Evolutionary conservation across 768 basidiomycete species (phyloP).

Genomic region (Amanita exitialis): DNA sequence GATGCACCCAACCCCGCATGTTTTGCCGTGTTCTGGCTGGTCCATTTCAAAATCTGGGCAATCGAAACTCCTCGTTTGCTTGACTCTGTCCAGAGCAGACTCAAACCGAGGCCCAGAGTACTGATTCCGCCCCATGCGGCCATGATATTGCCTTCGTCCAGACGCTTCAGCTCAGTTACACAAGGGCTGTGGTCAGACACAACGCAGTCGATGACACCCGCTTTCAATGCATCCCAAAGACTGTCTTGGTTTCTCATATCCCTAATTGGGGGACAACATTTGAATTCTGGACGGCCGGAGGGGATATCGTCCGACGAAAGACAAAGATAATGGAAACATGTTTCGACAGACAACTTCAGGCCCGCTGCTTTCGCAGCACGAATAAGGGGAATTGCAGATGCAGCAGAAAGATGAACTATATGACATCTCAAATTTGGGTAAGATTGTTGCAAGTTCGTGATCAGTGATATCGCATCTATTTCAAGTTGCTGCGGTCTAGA

Average conservation of each 20-base stretch:
- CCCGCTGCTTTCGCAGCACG: slow-evolving; percentile 56
- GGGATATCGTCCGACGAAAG: slow-evolving; percentile 68
- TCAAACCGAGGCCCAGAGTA: slow-evolving; percentile 82
- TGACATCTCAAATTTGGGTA: slow-evolving; percentile 74
- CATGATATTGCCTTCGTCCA: slow-evolving; percentile 76
- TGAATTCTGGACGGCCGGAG: slow-evolving; percentile 73
- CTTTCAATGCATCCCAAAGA: slow-evolving; percentile 75
- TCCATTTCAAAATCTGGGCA: slow-evolving; percentile 65
- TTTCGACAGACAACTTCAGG: slow-evolving; percentile 81
- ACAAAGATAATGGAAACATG: slow-evolving; percentile 94
- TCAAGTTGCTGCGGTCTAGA: slow-evolving; percentile 83
- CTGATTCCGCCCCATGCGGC: slow-evolving; percentile 93
- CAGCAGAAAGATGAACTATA: slow-evolving; percentile 91
- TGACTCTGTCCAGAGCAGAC: slow-evolving; percentile 84
- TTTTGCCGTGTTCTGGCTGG: slow-evolving; percentile 58
- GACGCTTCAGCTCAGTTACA: slow-evolving; percentile 66
- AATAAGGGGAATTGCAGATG: slow-evolving; percentile 70
- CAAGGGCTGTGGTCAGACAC: slow-evolving; percentile 98
- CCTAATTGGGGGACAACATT: slow-evolving; percentile 94
- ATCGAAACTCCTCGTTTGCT: slow-evolving; percentile 47
- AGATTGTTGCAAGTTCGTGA: slow-evolving; percentile 50
- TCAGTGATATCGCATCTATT: slow-evolving; percentile 68
- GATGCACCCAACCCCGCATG: slow-evolving; percentile 61
- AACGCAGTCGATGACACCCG: slow-evolving; percentile 83
- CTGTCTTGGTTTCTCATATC: slow-evolving; percentile 57